Evolutionary conservation across 305 asterid genomes (phyloP).

Genomic region (Striga hermonthica): DNA sequence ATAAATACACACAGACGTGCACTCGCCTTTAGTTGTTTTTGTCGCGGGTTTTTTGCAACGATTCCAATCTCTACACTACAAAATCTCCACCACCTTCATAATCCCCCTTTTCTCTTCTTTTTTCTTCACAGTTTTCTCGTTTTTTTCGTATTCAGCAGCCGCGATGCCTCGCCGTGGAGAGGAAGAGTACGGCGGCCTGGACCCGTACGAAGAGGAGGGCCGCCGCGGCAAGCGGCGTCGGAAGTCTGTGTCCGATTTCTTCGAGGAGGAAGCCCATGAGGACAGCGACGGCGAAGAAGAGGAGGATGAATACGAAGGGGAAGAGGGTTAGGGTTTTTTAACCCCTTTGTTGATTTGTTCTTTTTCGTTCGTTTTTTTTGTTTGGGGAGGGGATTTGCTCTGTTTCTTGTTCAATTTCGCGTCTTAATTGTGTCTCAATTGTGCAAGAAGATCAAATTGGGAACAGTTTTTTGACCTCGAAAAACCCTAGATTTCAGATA

Average conservation of each 20-base stretch:
- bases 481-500: not conserved
- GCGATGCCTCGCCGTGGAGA: conserved; percentile 55
- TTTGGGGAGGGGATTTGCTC: not conserved
- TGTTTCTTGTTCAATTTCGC: not conserved
- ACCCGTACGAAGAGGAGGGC: conserved; percentile 59
- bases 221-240: conserved; percentile 39
- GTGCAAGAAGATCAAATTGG: not conserved
- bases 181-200: conserved; percentile 37
- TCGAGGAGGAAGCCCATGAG: conserved; percentile 77
- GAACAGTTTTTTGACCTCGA: not conserved
- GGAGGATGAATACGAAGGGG: conserved; percentile 82
- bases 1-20: not conserved
- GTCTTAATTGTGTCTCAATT: not conserved
- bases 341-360: not conserved
- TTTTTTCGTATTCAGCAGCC: not conserved
- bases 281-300: conserved; percentile 82
- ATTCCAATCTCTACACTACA: not conserved
- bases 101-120: not conserved
- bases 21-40: too few species aligned
- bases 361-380: not conserved
- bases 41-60: not conserved
- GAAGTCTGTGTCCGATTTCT: conserved; percentile 52
- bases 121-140: not conserved
- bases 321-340: conserved; percentile 60
- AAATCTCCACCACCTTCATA: not conserved